Base-by-base conservation (phyloP, 2,329 filamentous ascomycete genomes). In the Trichothecium sympodiale region DNA sequence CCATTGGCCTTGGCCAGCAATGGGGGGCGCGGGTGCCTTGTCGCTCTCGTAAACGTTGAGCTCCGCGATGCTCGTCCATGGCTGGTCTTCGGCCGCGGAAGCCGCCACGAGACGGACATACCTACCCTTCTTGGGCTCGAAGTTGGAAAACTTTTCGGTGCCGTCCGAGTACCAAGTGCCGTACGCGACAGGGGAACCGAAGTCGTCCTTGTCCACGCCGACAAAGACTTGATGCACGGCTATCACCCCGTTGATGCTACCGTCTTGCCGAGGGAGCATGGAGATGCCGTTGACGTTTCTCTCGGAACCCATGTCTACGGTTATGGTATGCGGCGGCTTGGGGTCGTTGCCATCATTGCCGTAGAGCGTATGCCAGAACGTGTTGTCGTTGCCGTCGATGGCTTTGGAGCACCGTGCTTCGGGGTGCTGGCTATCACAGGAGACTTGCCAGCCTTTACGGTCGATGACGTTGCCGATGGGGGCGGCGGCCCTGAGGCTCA, bases 361-460 rank as follows among this genome's bases (percentile, higher is more conserved):
- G n/a, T n/a, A n/a, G n/a, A n/a, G n/a, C n/a, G 51, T 50, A 26
- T 55, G 54, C 52, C 51, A 54, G 16, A 52, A 45, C 1, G 49
- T 53, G 29, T 18, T 38, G n/a, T 44, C 43, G 38, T 53, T 44
- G 5, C 49, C 49, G 25, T 55, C 54, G 25, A 53, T 48, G 16
- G 46, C 49, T 14, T 49, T 52, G 14, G n/a, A 33, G 27, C 51
- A 49, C 34, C 54, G 47, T 28, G 50, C 45, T 17, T 50, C 51
- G 2, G 45, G 27, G 35, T 55, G 37, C 25, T 31, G 38, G 17
- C 48, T 52, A 39, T 55, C 51, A 30, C 52, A 51, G 3, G 46
- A 45, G 8, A 46, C 53, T 2, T 35, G 48, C 52, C 52, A 56
- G 6, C 40, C 42, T 2, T 34, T 15, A 8, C 38, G 29, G 27